A percentile compares a stretch with the other conserved stretches of the same genome.
Evolutionary conservation across 1,284 basidiomycete genomes (phyloP).

Genomic region (Papiliotrema fonsecae): DNA sequence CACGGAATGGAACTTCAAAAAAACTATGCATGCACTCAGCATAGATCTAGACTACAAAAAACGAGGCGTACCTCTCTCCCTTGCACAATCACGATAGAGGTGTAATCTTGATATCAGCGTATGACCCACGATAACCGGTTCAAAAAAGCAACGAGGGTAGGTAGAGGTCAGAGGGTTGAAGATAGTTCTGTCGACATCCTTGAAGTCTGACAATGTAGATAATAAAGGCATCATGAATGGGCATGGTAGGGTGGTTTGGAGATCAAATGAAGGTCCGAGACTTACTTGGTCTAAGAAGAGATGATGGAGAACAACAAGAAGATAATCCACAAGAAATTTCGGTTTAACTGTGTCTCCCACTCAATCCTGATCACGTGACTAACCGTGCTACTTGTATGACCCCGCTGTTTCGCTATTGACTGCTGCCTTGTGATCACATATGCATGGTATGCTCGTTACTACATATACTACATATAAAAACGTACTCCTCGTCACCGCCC

Average conservation of each 20-base stretch:
- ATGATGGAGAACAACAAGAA: too few species aligned
- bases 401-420: too few species aligned
- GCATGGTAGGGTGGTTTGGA: not conserved
- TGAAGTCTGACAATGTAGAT: slow-evolving; percentile 49
- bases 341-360: too few species aligned
- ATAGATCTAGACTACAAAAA: not conserved
- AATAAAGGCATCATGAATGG: slow-evolving; percentile 39
- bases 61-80: slow-evolving; percentile 2
- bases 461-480: too few species aligned
- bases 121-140: not conserved
- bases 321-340: too few species aligned
- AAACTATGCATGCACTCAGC: slow-evolving; percentile 6
- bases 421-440: too few species aligned
- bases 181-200: slow-evolving; percentile 28
- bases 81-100: not conserved
- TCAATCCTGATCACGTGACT: too few species aligned
- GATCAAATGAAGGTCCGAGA: too few species aligned
- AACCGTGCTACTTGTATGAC: too few species aligned
- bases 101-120: not conserved
- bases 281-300: too few species aligned
- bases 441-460: too few species aligned
- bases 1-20: not conserved
- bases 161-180: slow-evolving; percentile 17
- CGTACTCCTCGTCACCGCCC: not conserved
- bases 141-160: not conserved